A percentile compares a stretch with the other conserved stretches of the same genome.
Conservation (phyloP, 352 stramenopile species). For the Phytopythium kandeliae region DNA sequence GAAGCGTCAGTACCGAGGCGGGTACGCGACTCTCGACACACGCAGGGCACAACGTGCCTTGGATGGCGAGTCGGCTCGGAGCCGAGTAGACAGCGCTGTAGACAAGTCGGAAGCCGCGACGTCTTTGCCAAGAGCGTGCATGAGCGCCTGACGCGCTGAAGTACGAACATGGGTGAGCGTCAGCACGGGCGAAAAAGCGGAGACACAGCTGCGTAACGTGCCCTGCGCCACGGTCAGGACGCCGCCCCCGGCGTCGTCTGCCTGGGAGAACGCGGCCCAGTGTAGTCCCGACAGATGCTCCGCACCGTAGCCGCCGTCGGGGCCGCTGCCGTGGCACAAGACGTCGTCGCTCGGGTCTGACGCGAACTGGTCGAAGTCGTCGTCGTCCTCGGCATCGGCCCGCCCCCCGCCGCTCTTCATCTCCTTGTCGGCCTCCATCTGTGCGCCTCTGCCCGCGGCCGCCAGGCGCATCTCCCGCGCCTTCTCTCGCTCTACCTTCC, state of each 20-base stretch:
- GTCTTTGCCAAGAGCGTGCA: slow-evolving; percentile 52
- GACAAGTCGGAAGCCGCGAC: slow-evolving; percentile 38
- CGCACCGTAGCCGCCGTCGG: slow-evolving; percentile 33
- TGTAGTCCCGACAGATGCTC: slow-evolving; percentile 63
- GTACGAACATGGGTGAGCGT: background rate
- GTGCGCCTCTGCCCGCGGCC: slow-evolving; percentile 5
- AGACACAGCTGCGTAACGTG: slow-evolving; percentile 13
- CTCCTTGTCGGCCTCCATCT: slow-evolving; percentile 32
- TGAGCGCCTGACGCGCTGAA: slow-evolving; percentile 51
- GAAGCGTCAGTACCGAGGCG: background rate
- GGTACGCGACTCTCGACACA: background rate
- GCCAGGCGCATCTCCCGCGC: slow-evolving; percentile 40
- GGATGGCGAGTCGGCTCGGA: slow-evolving; percentile 27
- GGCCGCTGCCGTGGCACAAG: slow-evolving; percentile 23
- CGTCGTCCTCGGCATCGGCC: slow-evolving; percentile 19
- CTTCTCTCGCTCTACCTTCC: slow-evolving; percentile 57
- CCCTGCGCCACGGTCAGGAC: slow-evolving; percentile 44
- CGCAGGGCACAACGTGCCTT: slow-evolving; percentile 17
- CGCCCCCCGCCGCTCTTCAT: slow-evolving; percentile 4
- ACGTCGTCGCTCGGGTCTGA: slow-evolving; percentile 47
- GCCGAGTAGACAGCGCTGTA: slow-evolving; percentile 15
- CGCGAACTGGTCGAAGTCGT: slow-evolving; percentile 39
- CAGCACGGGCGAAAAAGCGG: slow-evolving; percentile 1
- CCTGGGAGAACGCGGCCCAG: slow-evolving; percentile 57
- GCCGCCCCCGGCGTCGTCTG: slow-evolving; percentile 28